Conservation (phyloP, 1,284 basidiomycete species). For the Xerocomus alliaceus region DNA sequence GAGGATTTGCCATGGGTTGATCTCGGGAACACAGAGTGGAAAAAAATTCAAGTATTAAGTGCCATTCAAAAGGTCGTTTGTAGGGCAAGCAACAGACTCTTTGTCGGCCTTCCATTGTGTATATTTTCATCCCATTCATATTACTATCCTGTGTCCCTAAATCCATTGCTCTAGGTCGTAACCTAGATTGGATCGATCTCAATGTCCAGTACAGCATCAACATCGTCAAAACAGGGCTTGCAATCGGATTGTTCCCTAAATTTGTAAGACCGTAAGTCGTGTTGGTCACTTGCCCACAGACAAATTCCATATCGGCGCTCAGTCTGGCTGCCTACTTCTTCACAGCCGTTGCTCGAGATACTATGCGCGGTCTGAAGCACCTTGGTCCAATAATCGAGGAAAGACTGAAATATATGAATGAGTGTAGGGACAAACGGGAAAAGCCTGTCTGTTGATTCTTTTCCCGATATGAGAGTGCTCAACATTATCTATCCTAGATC, state of each 20-base stretch:
- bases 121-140: neutral
- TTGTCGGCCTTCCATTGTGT: conserved; percentile 52
- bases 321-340: neutral
- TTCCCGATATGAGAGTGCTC: no score
- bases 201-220: conserved; percentile 30
- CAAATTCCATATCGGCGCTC: no score
- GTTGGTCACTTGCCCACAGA: no score
- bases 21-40: conserved; percentile 38
- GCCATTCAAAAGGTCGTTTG: conserved; percentile 36
- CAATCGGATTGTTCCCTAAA: neutral
- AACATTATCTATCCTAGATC: conserved; percentile 23
- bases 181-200: conserved; percentile 47
- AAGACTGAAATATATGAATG: conserved; percentile 38
- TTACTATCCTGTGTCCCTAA: neutral
- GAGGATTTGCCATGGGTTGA: neutral
- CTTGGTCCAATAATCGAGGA: conserved; percentile 48
- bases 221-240: no score
- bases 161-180: conserved; percentile 42
- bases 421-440: conserved; percentile 45
- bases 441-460: conserved; percentile 45
- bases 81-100: conserved; percentile 45
- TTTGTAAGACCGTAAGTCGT: neutral
- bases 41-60: conserved; percentile 23
- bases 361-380: conserved; percentile 28
- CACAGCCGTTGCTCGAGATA: neutral